phyloP scores from a whole-genome alignment of 805 yeast genomes.

The Kuraishia molischiana region DNA sequence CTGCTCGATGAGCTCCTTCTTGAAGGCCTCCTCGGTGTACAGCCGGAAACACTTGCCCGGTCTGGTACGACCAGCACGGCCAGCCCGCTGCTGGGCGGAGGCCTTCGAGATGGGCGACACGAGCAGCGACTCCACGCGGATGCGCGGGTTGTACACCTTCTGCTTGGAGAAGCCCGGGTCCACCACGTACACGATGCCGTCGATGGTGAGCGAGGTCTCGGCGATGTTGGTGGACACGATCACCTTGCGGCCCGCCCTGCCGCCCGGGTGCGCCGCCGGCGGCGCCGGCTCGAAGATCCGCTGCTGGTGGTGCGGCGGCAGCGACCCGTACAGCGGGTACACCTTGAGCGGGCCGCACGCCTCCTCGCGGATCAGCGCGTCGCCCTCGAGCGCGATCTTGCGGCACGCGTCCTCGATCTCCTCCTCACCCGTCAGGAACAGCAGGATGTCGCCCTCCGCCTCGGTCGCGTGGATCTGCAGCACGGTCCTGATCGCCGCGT shows the following conservation, averaged over 20 bases:
- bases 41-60: conserved; percentile 97
- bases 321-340: conserved; percentile 91
- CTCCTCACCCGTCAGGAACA: conserved; percentile 93
- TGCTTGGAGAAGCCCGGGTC: conserved; percentile 97
- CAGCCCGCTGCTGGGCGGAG: conserved; percentile 96
- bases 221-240: conserved; percentile 93
- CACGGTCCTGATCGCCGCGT: conserved; percentile 92
- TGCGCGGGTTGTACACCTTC: conserved; percentile 92
- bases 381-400: conserved; percentile 79
- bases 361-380: conserved; percentile 80
- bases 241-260: conserved; percentile 91
- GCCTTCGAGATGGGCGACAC: conserved; percentile 97
- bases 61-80: conserved; percentile 99
- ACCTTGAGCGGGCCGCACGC: conserved; percentile 84
- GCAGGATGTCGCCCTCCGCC: conserved; percentile 80
- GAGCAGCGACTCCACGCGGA: conserved; percentile 86
- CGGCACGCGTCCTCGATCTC: conserved; percentile 97
- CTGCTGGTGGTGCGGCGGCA: conserved; percentile 94
- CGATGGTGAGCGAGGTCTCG: conserved; percentile 94
- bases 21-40: conserved; percentile 94
- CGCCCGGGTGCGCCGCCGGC: conserved; percentile 55
- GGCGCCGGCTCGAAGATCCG: conserved; percentile 90
- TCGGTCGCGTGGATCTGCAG: conserved; percentile 96
- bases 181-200: conserved; percentile 93
- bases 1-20: conserved; percentile 88